Evolutionary conservation across 805 yeast genomes (phyloP).

Genomic region (Helenozyma rhizophorensis): DNA sequence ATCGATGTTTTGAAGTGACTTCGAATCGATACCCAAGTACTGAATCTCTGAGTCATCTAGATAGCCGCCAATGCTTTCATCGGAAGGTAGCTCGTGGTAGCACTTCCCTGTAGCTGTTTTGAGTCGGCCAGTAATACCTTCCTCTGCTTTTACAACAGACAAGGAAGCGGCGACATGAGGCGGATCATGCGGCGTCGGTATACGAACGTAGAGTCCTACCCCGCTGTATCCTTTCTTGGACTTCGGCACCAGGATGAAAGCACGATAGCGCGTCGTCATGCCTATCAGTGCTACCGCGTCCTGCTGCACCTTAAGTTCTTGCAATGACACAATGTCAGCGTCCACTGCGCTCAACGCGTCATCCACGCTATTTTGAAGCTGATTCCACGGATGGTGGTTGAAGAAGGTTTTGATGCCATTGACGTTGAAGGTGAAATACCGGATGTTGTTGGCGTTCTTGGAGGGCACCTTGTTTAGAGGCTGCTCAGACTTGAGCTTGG

Average conservation of each 20-base stretch:
- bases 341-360: slow-evolving; percentile 48
- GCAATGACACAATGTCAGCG: slow-evolving; percentile 80
- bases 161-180: slow-evolving; percentile 31
- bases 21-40: slow-evolving; percentile 19
- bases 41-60: slow-evolving; percentile 36
- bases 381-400: slow-evolving; percentile 81
- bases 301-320: slow-evolving; percentile 66
- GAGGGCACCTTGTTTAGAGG: slow-evolving; percentile 12
- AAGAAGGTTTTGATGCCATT: slow-evolving; percentile 79
- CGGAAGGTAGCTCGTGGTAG: slow-evolving; percentile 11
- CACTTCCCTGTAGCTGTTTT: slow-evolving; percentile 1
- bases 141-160: slow-evolving; percentile 72
- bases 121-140: slow-evolving; percentile 79
- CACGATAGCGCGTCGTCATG: slow-evolving; percentile 50
- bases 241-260: slow-evolving; percentile 67
- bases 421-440: slow-evolving; percentile 75
- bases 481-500: slow-evolving; percentile 1
- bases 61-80: slow-evolving; percentile 67
- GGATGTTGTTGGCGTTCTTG: slow-evolving; percentile 17
- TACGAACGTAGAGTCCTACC: slow-evolving; percentile 75
- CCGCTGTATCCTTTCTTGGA: slow-evolving; percentile 84
- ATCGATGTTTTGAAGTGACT: slow-evolving; percentile 42
- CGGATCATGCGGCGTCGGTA: slow-evolving; percentile 43
- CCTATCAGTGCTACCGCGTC: slow-evolving; percentile 35
- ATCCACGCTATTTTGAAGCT: slow-evolving; percentile 33